Conservation (phyloP, 2,329 filamentous ascomycete species). For the Pyricularia pennisetigena region DNA sequence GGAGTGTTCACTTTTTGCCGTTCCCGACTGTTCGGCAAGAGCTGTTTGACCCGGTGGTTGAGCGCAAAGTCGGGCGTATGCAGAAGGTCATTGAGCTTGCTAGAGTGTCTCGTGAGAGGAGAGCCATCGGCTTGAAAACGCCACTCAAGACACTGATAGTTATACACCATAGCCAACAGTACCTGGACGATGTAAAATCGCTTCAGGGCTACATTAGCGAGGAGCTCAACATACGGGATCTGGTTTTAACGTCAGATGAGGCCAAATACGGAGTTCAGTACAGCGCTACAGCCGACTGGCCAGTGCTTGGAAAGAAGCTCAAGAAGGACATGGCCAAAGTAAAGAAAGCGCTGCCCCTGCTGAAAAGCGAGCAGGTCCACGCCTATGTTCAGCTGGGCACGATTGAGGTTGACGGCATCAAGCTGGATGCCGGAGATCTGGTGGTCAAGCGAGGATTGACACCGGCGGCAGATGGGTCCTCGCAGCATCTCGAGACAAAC, state of each 20-base stretch:
- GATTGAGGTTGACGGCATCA: conserved; percentile 79
- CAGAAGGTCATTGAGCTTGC: conserved; percentile 91
- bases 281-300: conserved; percentile 85
- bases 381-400: conserved; percentile 62
- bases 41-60: conserved; percentile 77
- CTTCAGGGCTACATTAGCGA: conserved; percentile 83
- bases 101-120: conserved; percentile 75
- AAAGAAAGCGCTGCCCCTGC: conserved; percentile 74
- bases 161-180: conserved; percentile 73
- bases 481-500: conserved; percentile 72
- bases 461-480: conserved; percentile 48
- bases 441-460: conserved; percentile 71
- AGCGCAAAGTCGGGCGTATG: conserved; percentile 83
- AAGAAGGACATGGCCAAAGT: conserved; percentile 91
- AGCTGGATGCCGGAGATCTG: conserved; percentile 72
- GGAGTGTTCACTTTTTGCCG: conserved; percentile 84
- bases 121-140: conserved; percentile 78
- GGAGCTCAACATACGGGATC: conserved; percentile 81
- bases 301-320: conserved; percentile 88
- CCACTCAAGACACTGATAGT: conserved; percentile 85
- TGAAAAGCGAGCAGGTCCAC: conserved; percentile 75
- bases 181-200: conserved; percentile 77
- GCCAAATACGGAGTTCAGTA: conserved; percentile 88
- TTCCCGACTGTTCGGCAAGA: conserved; percentile 86
- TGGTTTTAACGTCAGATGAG: conserved; percentile 79